Base-by-base conservation (phyloP, 1,139 yeast species). In the Pichia sp. region DNA sequence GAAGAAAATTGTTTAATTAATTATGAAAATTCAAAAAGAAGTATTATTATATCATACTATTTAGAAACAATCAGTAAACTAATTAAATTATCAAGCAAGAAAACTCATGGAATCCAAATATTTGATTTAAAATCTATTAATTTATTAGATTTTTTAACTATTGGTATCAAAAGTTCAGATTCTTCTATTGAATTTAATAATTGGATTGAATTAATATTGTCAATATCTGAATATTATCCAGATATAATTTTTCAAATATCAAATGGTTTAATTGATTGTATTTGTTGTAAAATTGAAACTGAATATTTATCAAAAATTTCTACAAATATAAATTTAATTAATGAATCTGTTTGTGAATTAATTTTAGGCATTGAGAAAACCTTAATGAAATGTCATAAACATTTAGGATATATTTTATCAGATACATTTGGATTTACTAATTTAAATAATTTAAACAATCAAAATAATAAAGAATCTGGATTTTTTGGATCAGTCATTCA, bases 291-390 rank as follows among this genome's bases (percentile, higher is more conserved):
- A 53, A 60, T 78, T 20, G 66, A 66, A 22, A 50, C 45, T 1
- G 37, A 33, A 7, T 47, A 39, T 36, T 38, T 41, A 29, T 7
- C 40, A 8, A 24, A 16, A 6, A 32, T 46, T 16, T 16, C 16
- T 12, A 23, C 33, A 8, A 36, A 35, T 10, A 26, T 54, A 36
- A 43, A 58, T 52, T 58, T 64, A 49, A 51, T 66, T 4, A 81
- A 75, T 39, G 64, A 70, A 4, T 71, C 76, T 1, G 71, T 81
- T 16, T 73, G 73, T 30, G 70, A 73, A 30, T 61, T 84, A 30
- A 62, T 86, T 37, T 68, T 73, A n/a, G 90, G 92, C 0, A 61
- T 86, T 33, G 89, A 84, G 53, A 80, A 78, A 47, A 60, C 85
- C 24, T 59, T 86, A 37, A 69, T 73, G 1, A 71, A 76, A 2